These are phyloP conservation scores for Claviceps spartinae DNA, from an alignment of 2,329 filamentous ascomycete genomes.

Conservation along the genomic window DNA sequence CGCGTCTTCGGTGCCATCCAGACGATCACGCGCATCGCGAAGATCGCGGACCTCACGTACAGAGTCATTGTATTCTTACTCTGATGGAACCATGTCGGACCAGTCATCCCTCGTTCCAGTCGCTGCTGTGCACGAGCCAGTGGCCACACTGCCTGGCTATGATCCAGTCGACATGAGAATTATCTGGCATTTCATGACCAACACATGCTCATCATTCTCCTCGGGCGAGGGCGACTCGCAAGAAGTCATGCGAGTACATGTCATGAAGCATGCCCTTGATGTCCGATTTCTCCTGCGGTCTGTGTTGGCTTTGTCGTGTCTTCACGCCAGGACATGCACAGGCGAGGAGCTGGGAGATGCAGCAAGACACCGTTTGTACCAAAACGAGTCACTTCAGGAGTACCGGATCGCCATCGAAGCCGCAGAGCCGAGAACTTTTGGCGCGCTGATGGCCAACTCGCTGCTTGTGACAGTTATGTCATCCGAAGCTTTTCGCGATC, in stretches of 20 bases:
- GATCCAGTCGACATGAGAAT: conserved; percentile 36
- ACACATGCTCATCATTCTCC: conserved; percentile 33
- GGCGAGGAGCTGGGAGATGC: conserved; percentile 13
- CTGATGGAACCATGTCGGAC: not conserved
- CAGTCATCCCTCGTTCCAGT: not conserved
- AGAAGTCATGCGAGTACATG: conserved; percentile 29
- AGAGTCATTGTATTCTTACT: not conserved
- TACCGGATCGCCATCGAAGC: conserved; percentile 37
- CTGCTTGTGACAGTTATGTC: conserved; percentile 37
- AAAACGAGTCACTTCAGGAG: conserved; percentile 34
- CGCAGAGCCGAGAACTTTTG: conserved; percentile 30
- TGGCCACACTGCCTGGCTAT: conserved; percentile 1
- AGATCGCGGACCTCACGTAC: not conserved
- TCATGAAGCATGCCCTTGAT: conserved; percentile 37
- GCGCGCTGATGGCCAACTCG: conserved; percentile 37
- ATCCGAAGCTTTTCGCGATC: conserved; percentile 36
- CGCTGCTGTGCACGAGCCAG: conserved; percentile 10
- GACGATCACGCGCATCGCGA: not conserved
- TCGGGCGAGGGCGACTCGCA: conserved; percentile 21
- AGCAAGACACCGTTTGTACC: conserved; percentile 29
- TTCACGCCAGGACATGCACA: conserved; percentile 19
- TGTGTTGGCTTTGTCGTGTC: conserved; percentile 36
- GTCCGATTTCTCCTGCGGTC: conserved; percentile 42
- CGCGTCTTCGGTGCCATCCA: not conserved
- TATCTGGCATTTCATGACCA: conserved; percentile 39